A percentile compares a stretch with the other conserved stretches of the same genome.
These are phyloP conservation scores for Amoeboaphelidium protococcarum DNA, from an alignment of 371 early-diverging fungal genomes.

Conservation along the genomic window DNA sequence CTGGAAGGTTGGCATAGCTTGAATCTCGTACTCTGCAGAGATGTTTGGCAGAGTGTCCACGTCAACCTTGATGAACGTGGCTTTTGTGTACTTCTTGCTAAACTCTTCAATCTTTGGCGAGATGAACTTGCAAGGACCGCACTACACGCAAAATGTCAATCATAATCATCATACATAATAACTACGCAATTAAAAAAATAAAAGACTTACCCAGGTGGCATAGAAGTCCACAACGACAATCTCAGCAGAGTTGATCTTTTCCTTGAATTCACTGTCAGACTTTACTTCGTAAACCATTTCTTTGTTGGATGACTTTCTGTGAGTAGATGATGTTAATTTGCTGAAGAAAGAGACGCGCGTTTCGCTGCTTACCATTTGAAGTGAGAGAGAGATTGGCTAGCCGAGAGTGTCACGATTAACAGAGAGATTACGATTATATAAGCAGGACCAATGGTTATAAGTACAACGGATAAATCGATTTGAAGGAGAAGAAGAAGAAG, in stretches of 20 bases:
- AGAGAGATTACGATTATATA: too few species aligned
- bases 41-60: constrained; percentile 37
- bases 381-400: too few species aligned
- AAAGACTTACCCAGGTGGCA: constrained; percentile 8
- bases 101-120: constrained; percentile 35
- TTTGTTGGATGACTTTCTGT: too few species aligned
- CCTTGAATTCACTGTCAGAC: background rate
- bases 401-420: too few species aligned
- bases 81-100: constrained; percentile 18
- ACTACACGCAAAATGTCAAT: constrained; percentile 1
- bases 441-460: too few species aligned
- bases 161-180: constrained; percentile 1
- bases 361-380: too few species aligned
- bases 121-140: constrained; percentile 62
- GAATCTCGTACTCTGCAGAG: constrained; percentile 29
- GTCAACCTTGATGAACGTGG: constrained; percentile 55
- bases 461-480: too few species aligned
- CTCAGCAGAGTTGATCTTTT: background rate
- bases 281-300: background rate
- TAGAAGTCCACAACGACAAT: constrained; percentile 10
- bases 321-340: too few species aligned
- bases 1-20: constrained; percentile 78
- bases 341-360: too few species aligned
- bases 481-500: too few species aligned
- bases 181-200: too few species aligned